Evolutionary conservation across 2,329 filamentous ascomycete genomes (phyloP).

Genomic region (Rutstroemia sp.): DNA sequence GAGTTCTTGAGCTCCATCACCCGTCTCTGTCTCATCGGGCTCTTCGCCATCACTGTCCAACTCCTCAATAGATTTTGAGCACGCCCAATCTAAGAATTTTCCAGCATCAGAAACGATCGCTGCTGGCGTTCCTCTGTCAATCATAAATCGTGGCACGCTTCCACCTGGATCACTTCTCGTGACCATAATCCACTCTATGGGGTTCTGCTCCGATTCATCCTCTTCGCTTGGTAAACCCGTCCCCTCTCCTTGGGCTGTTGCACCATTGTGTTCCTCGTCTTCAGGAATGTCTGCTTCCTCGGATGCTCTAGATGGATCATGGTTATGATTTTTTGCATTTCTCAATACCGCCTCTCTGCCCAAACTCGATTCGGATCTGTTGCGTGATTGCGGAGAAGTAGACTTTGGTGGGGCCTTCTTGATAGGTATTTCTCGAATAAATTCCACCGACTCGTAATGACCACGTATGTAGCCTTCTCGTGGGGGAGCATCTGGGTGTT

Average conservation of each 20-base stretch:
- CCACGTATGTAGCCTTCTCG: slow-evolving; percentile 72
- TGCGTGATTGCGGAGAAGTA: slow-evolving; percentile 35
- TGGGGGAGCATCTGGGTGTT: slow-evolving; percentile 64
- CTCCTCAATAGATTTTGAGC: slow-evolving; percentile 31
- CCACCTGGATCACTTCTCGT: slow-evolving; percentile 67
- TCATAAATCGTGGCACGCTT: slow-evolving; percentile 64
- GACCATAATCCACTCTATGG: slow-evolving; percentile 70
- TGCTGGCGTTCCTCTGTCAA: slow-evolving; percentile 60
- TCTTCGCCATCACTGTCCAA: slow-evolving; percentile 22
- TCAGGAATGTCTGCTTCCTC: slow-evolving; percentile 5
- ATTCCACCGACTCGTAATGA: slow-evolving; percentile 83
- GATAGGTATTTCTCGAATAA: slow-evolving; percentile 75
- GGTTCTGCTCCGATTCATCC: slow-evolving; percentile 48
- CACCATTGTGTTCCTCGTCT: slow-evolving; percentile 23
- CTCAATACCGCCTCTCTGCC: slow-evolving; percentile 38
- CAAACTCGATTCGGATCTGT: slow-evolving; percentile 26
- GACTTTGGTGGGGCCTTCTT: slow-evolving; percentile 33
- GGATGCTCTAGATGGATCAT: slow-evolving; percentile 10
- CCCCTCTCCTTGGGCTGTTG: slow-evolving; percentile 31
- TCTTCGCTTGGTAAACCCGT: slow-evolving; percentile 29
- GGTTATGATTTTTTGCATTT: slow-evolving; percentile 30
- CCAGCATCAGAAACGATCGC: slow-evolving; percentile 57
- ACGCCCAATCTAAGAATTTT: slow-evolving; percentile 66
- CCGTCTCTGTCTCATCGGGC: slow-evolving; percentile 11
- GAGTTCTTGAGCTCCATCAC: slow-evolving; percentile 15